phyloP scores from a whole-genome alignment of 192 early-diverging fungal species.

The Jimgerdemannia flammicorona region DNA sequence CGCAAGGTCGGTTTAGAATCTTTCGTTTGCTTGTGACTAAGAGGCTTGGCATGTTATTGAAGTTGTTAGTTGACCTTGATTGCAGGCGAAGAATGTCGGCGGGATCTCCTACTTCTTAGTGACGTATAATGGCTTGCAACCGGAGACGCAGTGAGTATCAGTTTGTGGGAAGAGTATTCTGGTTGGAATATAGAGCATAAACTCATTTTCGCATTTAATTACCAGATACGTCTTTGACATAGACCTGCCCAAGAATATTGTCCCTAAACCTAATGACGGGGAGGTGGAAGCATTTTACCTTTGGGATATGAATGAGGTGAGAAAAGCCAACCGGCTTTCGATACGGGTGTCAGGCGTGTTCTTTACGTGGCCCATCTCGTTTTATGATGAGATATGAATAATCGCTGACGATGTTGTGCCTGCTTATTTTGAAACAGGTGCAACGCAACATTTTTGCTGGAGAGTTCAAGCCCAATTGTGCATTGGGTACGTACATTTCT shows the following conservation, averaged over 20 bases:
- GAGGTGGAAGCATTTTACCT: constrained; percentile 83
- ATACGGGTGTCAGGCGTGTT: no score
- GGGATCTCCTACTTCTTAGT: constrained; percentile 68
- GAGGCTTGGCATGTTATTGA: not conserved
- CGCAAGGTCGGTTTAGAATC: constrained; percentile 14
- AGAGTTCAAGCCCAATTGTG: constrained; percentile 87
- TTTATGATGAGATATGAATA: no score
- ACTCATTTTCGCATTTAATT: not conserved
- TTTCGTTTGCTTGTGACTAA: not conserved
- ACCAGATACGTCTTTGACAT: constrained; percentile 78
- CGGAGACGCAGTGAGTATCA: constrained; percentile 69
- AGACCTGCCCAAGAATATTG: constrained; percentile 56
- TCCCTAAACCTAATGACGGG: constrained; percentile 71
- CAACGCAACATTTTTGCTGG: constrained; percentile 33
- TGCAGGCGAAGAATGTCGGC: constrained; percentile 38
- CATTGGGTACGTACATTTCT: constrained; percentile 27
- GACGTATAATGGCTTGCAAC: constrained; percentile 62
- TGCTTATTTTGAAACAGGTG: constrained; percentile 12
- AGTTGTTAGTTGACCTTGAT: not conserved
- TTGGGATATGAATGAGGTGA: constrained; percentile 62
- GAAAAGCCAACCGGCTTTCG: not conserved
- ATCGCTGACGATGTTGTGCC: no score
- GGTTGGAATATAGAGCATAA: not conserved
- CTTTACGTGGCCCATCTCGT: no score
- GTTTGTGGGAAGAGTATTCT: not conserved